Evolutionary conservation across 768 basidiomycete species (phyloP), one percentile per base, ranked within the genome.

Genomic region (Clitopilus hobsonii): DNA sequence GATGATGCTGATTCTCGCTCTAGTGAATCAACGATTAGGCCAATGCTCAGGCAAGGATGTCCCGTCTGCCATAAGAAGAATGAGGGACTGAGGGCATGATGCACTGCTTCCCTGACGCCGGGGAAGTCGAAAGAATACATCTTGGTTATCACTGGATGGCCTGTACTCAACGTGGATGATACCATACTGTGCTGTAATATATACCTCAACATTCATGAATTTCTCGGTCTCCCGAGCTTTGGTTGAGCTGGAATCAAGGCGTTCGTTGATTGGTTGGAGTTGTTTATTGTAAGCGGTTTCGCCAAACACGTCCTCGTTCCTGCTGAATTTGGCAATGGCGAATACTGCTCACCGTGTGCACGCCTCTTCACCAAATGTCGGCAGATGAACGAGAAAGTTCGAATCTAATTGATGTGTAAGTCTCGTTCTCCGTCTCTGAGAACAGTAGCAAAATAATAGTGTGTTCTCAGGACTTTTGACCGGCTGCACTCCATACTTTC

Each of bases 21-120:
- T 52, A 91, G 89, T 58, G 86, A 90, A 29, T 84, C 89, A 3
- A 80, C 86, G 61, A 76, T 92, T 22, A 79, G 85, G 20, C 78
- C 85, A 23, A 79, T 78, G 58, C 69, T 93, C 8, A 71, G 71
- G 29, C 75, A 85, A 32, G 85, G 88, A 1, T 95, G 92, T 68
- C 93, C 92, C 3, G 84, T 91, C 0, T 94, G 93, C 70, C 76
- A 81, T 61, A 76, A 79, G 65, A 75, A 72, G 56, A 76, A 74
- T 20, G 83, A 88, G 59, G 85, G 81, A 11, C 61, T 60, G 51
- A 67, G 67, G 63, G 65, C 62, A 56, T 65, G 60, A 67, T 52
- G 25, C 11, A n/a, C n/a, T n/a, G n/a, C n/a, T n/a, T n/a, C n/a
- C n/a, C n/a, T n/a, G n/a, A n/a, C n/a, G n/a, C n/a, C n/a, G n/a